Percentiles rank a stretch among this genome's conserved stretches.
phyloP scores from a whole-genome alignment of 2,329 filamentous ascomycete species.

The Alternaria ventricosa region DNA sequence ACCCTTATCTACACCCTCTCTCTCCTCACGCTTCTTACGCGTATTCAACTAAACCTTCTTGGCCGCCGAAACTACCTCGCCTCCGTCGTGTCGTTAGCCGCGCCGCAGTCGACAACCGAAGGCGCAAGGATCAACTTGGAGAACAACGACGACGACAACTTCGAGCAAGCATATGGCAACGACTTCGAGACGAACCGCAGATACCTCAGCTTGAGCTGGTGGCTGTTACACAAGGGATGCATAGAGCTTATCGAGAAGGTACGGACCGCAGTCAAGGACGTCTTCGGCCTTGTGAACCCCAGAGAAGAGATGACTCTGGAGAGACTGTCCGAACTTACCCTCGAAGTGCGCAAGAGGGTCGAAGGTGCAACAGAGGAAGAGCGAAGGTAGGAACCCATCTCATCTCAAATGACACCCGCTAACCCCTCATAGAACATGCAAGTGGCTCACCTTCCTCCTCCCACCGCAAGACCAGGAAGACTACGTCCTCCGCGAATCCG shows the following conservation, averaged over 20 bases:
- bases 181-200: conserved; percentile 96
- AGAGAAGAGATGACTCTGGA: conserved; percentile 86
- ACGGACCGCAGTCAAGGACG: conserved; percentile 82
- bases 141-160: conserved; percentile 89
- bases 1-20: conserved; percentile 91
- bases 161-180: conserved; percentile 82
- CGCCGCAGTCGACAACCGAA: conserved; percentile 66
- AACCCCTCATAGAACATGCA: conserved; percentile 54
- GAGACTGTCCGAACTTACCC: conserved; percentile 77
- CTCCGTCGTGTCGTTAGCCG: conserved; percentile 89
- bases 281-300: conserved; percentile 88
- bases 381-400: conserved; percentile 54
- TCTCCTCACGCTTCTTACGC: conserved; percentile 87
- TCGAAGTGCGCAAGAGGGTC: conserved; percentile 82
- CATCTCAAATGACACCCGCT: conserved; percentile 1
- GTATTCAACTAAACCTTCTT: conserved; percentile 95
- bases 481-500: conserved; percentile 83
- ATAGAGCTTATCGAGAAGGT: conserved; percentile 81
- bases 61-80: conserved; percentile 95
- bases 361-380: conserved; percentile 76
- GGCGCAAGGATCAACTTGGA: conserved; percentile 83
- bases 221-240: conserved; percentile 92
- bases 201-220: conserved; percentile 98
- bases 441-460: conserved; percentile 86
- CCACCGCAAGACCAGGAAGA: conserved; percentile 80